Evolutionary conservation across 306 rosid species (phyloP).

Genomic region (Corylus heterophylla): DNA sequence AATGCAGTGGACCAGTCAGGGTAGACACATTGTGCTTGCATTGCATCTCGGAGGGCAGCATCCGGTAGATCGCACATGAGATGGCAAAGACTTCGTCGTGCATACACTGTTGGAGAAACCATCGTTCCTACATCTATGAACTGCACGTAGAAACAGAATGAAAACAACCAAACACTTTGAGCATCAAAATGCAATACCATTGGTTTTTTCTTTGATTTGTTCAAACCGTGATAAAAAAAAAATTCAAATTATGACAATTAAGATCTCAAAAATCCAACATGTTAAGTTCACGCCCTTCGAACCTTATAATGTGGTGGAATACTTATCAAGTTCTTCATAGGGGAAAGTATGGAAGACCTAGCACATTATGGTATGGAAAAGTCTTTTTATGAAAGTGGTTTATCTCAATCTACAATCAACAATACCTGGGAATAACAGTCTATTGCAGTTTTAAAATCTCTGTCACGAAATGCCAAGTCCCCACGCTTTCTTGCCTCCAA

Average conservation of each 20-base stretch:
- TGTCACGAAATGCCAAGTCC: conserved; percentile 75
- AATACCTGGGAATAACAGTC: conserved; percentile 69
- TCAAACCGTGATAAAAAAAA: not conserved
- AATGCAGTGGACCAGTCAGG: conserved; percentile 84
- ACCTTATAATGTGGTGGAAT: not conserved
- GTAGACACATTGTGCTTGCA: conserved; percentile 79
- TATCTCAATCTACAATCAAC: not conserved
- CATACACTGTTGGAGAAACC: conserved; percentile 76
- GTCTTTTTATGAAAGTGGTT: not conserved
- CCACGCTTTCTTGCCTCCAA: conserved; percentile 74
- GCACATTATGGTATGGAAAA: not conserved
- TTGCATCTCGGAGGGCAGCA: conserved; percentile 80
- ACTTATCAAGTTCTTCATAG: too few species aligned
- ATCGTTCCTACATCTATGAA: conserved; percentile 66
- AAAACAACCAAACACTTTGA: not conserved
- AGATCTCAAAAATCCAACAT: not conserved
- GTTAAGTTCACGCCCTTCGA: not conserved
- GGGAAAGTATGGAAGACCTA: not conserved
- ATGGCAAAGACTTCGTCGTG: conserved; percentile 66
- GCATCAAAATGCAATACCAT: too few species aligned
- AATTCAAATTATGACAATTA: not conserved
- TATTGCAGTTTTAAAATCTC: conserved; percentile 66
- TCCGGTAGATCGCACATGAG: conserved; percentile 79
- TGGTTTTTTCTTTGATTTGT: not conserved
- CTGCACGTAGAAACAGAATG: conserved; percentile 33